These are phyloP conservation scores for Penicillium atrosanguineum DNA, from an alignment of 495 filamentous ascomycete genomes.

Conservation along the genomic window DNA sequence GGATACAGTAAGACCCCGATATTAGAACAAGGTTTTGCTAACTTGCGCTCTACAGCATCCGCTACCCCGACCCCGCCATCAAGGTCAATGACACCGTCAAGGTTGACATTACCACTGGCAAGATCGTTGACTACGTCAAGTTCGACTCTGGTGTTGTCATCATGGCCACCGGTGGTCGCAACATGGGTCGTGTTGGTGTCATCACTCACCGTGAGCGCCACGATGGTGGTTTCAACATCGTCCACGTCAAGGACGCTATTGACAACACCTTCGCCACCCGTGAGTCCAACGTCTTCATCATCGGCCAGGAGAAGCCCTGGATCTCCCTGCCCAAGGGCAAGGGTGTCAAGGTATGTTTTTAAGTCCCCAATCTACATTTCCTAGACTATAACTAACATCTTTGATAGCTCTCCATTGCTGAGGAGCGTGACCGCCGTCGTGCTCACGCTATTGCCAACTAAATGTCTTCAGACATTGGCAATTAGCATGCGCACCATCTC, in stretches of 20 bases:
- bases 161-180: slow-evolving; percentile 98
- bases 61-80: slow-evolving; percentile 95
- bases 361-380: background rate
- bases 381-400: slow-evolving; percentile 10
- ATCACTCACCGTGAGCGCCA: slow-evolving; percentile 99
- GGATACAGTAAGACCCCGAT: slow-evolving; percentile 35
- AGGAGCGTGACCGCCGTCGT: slow-evolving; percentile 95
- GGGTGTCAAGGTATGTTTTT: slow-evolving; percentile 82
- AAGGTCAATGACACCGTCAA: slow-evolving; percentile 99
- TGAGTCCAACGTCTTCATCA: slow-evolving; percentile 98
- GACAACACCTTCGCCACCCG: slow-evolving; percentile 99
- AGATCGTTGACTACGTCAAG: slow-evolving; percentile 92
- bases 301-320: slow-evolving; percentile 97
- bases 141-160: slow-evolving; percentile 97
- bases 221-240: slow-evolving; percentile 99
- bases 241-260: slow-evolving; percentile 99
- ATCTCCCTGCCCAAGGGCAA: slow-evolving; percentile 98
- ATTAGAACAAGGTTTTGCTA: slow-evolving; percentile 37
- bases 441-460: slow-evolving; percentile 71
- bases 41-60: slow-evolving; percentile 66
- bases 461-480: slow-evolving; percentile 34
- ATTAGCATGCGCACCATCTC: slow-evolving; percentile 17
- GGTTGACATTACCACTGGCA: slow-evolving; percentile 93
- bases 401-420: slow-evolving; percentile 80
- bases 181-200: slow-evolving; percentile 99